Evolutionary conservation across 2,329 filamentous ascomycete species (phyloP), one percentile per base, ranked within the genome.

Genomic region (Diplodia intermedia): DNA sequence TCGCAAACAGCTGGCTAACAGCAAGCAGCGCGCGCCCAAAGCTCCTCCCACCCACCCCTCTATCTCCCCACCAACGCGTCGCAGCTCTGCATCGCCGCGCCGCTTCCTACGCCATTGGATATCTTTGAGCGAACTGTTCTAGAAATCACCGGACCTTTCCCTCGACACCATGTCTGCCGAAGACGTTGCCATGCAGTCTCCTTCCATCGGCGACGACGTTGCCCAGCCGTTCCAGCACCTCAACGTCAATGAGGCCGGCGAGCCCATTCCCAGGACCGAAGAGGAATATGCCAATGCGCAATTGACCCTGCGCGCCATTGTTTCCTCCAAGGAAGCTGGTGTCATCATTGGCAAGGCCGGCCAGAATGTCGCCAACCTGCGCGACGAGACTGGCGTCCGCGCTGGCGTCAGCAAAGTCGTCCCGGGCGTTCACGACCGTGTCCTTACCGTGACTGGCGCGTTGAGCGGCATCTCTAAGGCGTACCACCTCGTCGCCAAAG

Each of bases 391-490:
- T 72, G 95, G 94, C 69, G 95, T 99, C 75, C 97, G 96, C 83
- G 95, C 95, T 70, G 95, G 95, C 72, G 95, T 99, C 72, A 97
- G 94, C 88, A 99, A 99, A 85, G 95, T 98, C 66, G 95, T 99
- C 56, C 93, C 94, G 73, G 94, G 95, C 73, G 95, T 99, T 68
- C 94, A 97, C 76, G 95, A 99, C 81, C 93, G 95, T 72, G 95
- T 99, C 72, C 85, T 99, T 74, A 97, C 95, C 70, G 96, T 99
- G 75, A 96, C 93, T 63, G 95, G 95, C 72, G 88, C 91, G 69
- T 90, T 97, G 77, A 91, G 93, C 69, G 90, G 93, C 73, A 93
- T 97, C 75, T 90, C 94, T 69, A 91, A 93, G 79, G 95, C 95
- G 50, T 99, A 99, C 79, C 89, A 92, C 69, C 91, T 97, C 75